Percentiles rank a stretch among this genome's conserved stretches.
Conservation (phyloP, 371 early-diverging fungal genomes). For the Rhizopus stolonifer region DNA sequence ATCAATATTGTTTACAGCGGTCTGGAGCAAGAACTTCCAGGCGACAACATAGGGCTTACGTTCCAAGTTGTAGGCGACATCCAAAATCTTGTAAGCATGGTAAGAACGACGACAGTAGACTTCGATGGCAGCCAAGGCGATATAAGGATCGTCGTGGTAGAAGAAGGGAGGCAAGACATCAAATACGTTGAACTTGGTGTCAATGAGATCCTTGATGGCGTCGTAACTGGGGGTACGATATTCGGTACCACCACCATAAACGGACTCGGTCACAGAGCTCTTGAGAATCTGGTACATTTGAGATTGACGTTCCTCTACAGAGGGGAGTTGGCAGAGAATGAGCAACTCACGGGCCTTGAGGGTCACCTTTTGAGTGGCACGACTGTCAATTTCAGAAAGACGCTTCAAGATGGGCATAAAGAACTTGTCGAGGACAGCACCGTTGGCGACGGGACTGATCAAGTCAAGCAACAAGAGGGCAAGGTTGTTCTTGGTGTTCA, state of each 20-base stretch:
- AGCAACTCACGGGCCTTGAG: conserved; percentile 92
- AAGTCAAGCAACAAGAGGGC: conserved; percentile 78
- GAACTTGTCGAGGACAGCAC: conserved; percentile 67
- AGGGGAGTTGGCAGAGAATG: conserved; percentile 91
- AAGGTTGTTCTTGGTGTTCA: conserved; percentile 76
- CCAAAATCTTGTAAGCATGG: conserved; percentile 91
- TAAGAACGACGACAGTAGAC: conserved; percentile 95
- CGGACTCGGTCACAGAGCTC: conserved; percentile 76
- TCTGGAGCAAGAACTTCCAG: conserved; percentile 80
- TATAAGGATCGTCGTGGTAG: conserved; percentile 76
- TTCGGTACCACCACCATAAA: conserved; percentile 72
- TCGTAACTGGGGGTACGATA: conserved; percentile 79
- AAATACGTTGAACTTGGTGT: conserved; percentile 92
- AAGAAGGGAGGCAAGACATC: conserved; percentile 95
- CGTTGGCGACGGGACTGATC: conserved; percentile 63
- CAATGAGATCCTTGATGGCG: conserved; percentile 85
- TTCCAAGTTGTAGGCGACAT: conserved; percentile 77
- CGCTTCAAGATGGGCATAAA: conserved; percentile 82
- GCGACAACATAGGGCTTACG: conserved; percentile 69
- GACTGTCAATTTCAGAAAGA: conserved; percentile 79
- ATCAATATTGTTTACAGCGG: conserved; percentile 42
- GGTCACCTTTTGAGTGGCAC: conserved; percentile 83
- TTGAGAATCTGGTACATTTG: conserved; percentile 85
- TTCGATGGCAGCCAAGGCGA: conserved; percentile 90
- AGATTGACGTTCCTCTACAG: conserved; percentile 83